Evolutionary conservation across 495 filamentous ascomycete species (phyloP), one percentile per base, ranked within the genome.

Genomic region (Bathelium albidoporum): DNA sequence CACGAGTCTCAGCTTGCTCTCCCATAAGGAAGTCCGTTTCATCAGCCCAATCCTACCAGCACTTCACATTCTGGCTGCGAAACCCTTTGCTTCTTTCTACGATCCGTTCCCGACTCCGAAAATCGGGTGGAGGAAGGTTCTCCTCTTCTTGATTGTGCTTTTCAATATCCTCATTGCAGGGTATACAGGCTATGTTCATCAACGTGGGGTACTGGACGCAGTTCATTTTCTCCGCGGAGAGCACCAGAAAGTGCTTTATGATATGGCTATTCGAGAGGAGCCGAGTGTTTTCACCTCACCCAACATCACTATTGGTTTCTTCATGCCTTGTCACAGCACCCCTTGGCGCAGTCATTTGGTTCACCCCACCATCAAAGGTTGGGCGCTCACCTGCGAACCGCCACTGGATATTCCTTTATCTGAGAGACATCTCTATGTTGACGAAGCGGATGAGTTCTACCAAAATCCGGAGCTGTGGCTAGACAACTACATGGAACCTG

Each of bases 11-110:
- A 95, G 89, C 10, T 64, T 89, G 16, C 88, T 98, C 62, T 85
- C 93, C 29, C 94, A 98, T 77, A 98, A 98, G 75, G 94, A 98
- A 82, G 89, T 96, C 65, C 90, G 94, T 66, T 98, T 98, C 76
- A 88, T 97, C 66, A 96, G 96, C 70, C 95, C 94, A 4, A 82
- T 97, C 43, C 81, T 98, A 0, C 94, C 94, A 3, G 79, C 87
- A 20, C 80, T 98, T 16, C 91, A 96, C 72, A 78, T 95, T 65
- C 79, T 97, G 52, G 82, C 87, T 4, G 89, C 90, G 0, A 81
- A 83, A 1, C 81, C 85, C 22, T 74, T 89, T 24, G 76, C 82
- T 2, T 75, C 79, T 29, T 92, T 88, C 75, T 91, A 91, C 69
- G 12, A 62, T 55, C 64, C 69, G 7, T 55, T 69, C n/a, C 41